Conservation (phyloP, 345 rosid genomes). For the Garcia nutans region DNA sequence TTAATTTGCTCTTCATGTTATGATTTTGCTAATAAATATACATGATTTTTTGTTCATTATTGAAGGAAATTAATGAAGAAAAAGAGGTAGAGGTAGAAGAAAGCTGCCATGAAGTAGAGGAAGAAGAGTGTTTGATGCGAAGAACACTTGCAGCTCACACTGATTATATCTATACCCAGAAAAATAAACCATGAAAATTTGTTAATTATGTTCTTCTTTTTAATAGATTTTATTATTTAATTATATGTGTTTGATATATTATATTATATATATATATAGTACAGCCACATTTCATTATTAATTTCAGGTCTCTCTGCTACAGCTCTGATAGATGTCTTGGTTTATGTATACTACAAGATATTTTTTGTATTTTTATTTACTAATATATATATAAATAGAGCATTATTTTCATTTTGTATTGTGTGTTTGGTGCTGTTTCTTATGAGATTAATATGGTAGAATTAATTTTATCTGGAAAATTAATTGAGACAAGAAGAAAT, state of each 20-base stretch:
- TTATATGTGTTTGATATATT: neutral
- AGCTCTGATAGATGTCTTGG: neutral
- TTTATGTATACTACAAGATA: no score
- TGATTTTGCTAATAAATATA: neutral
- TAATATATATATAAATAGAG: no score
- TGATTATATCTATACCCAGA: conserved; percentile 27
- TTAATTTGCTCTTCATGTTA: no score
- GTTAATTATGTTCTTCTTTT: neutral
- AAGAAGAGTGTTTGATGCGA: conserved; percentile 24
- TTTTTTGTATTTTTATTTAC: no score
- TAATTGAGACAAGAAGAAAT: no score
- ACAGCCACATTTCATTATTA: neutral
- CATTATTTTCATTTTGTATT: no score
- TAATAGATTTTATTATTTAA: neutral
- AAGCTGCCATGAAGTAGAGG: conserved; percentile 10
- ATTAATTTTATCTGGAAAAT: no score
- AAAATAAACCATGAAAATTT: conserved; percentile 1
- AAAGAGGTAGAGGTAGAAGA: neutral
- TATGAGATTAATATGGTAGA: no score
- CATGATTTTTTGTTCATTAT: neutral
- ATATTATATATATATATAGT: neutral
- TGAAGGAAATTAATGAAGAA: neutral
- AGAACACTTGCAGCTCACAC: conserved; percentile 24
- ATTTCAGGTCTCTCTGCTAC: neutral
- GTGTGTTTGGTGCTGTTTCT: no score